Conservation (phyloP, 306 rosid genomes). For the Urtica urens region DNA sequence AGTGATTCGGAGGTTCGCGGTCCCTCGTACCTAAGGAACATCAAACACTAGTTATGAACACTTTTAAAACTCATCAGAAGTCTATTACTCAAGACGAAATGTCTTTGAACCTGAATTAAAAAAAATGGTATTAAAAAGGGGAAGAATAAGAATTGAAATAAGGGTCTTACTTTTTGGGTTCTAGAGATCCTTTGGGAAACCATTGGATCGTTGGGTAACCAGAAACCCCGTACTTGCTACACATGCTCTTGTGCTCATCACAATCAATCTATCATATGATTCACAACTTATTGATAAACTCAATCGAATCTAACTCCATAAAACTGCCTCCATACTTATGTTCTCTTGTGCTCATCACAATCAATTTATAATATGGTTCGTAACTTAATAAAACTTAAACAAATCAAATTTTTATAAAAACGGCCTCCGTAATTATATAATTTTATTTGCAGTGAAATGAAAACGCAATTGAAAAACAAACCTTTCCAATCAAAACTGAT, state of each 20-base stretch:
- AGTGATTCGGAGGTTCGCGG: conserved; percentile 71
- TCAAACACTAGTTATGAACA: neutral
- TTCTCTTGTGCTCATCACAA: conserved; percentile 77
- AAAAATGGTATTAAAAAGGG: conserved; percentile 29
- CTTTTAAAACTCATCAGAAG: neutral
- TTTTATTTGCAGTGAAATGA: conserved; percentile 29
- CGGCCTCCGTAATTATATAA: no score
- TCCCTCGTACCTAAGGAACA: conserved; percentile 50
- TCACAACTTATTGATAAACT: neutral
- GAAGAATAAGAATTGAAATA: conserved; percentile 14
- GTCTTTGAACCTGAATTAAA: conserved; percentile 31
- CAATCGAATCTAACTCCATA: neutral
- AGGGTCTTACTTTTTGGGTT: conserved; percentile 60
- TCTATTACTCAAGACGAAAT: neutral
- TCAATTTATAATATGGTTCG: conserved; percentile 34
- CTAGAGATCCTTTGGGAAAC: conserved; percentile 77
- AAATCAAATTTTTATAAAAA: neutral
- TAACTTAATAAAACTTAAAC: neutral
- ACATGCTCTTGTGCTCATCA: conserved; percentile 70
- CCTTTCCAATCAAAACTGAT: conserved; percentile 67
- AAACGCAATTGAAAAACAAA: conserved; percentile 7
- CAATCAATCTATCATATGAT: conserved; percentile 45
- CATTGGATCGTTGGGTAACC: conserved; percentile 80
- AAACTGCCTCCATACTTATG: no score
- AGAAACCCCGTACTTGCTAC: conserved; percentile 62